These are phyloP conservation scores for Nicotiana otophora DNA, from an alignment of 257 asterid genomes.

Conservation along the genomic window DNA sequence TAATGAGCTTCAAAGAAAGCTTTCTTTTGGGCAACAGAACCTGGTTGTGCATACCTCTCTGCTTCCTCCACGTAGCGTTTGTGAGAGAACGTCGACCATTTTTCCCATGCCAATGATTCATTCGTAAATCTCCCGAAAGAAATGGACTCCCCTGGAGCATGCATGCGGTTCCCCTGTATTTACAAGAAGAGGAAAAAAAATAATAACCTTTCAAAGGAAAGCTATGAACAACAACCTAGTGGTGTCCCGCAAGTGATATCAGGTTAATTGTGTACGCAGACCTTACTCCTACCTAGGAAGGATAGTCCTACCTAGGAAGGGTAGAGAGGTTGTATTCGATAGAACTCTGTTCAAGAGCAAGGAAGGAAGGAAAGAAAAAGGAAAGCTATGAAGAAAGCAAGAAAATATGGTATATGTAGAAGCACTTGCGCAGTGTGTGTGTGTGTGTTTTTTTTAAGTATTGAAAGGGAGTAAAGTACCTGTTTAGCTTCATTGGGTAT, in stretches of 20 bases:
- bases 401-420: too few relatives aligned
- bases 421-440: too few relatives aligned
- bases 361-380: too few relatives aligned
- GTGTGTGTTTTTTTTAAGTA: too few relatives aligned
- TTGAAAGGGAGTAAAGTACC: constrained; percentile 23
- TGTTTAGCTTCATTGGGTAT: constrained; percentile 56
- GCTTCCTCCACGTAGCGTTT: constrained; percentile 93
- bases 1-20: constrained; percentile 99
- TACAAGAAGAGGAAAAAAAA: not conserved
- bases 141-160: constrained; percentile 69
- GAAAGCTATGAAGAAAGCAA: not conserved
- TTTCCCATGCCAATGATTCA: constrained; percentile 82
- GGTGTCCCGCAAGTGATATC: too few relatives aligned
- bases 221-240: not conserved
- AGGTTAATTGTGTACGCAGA: too few relatives aligned
- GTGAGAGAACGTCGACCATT: constrained; percentile 81
- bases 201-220: not conserved
- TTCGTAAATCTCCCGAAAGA: constrained; percentile 78
- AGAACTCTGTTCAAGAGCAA: too few relatives aligned
- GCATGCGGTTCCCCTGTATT: constrained; percentile 60
- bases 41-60: constrained; percentile 66
- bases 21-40: constrained; percentile 90
- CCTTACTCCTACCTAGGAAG: too few relatives aligned
- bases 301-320: too few relatives aligned
- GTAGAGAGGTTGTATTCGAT: too few relatives aligned